Evolutionary conservation across 306 rosid species (phyloP).

Genomic region (Abrus precatorius): DNA sequence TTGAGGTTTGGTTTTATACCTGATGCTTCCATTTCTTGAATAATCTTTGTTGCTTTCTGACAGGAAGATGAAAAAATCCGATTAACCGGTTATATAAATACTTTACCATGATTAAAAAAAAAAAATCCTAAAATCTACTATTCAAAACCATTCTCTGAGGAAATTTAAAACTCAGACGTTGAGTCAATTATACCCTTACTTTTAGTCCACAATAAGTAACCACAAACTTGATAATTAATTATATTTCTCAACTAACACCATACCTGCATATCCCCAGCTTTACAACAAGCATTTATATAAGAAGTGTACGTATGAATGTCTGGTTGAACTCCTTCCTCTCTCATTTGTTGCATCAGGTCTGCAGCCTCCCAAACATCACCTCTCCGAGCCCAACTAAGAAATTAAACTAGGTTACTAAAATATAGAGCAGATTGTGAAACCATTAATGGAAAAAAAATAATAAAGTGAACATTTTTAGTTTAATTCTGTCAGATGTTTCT

Average conservation of each 20-base stretch:
- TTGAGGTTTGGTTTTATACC: slow-evolving; percentile 90
- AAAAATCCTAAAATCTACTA: slow-evolving; percentile 1
- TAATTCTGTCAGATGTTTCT: slow-evolving; percentile 25
- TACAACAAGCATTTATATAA: slow-evolving; percentile 91
- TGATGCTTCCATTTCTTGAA: slow-evolving; percentile 77
- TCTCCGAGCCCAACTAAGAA: slow-evolving; percentile 92
- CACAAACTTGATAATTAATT: slow-evolving; percentile 17
- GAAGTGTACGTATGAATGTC: slow-evolving; percentile 96
- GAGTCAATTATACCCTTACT: not conserved
- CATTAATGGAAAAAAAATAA: slow-evolving; percentile 1
- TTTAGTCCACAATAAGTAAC: not conserved
- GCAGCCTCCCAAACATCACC: slow-evolving; percentile 99
- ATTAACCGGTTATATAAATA: slow-evolving; percentile 36
- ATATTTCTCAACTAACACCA: slow-evolving; percentile 35
- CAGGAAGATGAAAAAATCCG: slow-evolving; percentile 3
- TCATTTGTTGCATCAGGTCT: slow-evolving; percentile 96
- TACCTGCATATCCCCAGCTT: slow-evolving; percentile 97
- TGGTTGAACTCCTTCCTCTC: slow-evolving; percentile 79
- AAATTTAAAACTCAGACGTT: slow-evolving; percentile 14
- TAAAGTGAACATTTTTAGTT: slow-evolving; percentile 7
- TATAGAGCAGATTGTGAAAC: slow-evolving; percentile 25
- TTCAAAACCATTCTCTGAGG: slow-evolving; percentile 15
- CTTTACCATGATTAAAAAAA: too few species aligned
- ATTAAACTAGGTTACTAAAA: slow-evolving; percentile 39
- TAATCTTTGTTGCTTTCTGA: slow-evolving; percentile 79